These are phyloP conservation scores for Diutina scorzettiae DNA, from an alignment of 1,139 yeast genomes.

Conservation along the genomic window DNA sequence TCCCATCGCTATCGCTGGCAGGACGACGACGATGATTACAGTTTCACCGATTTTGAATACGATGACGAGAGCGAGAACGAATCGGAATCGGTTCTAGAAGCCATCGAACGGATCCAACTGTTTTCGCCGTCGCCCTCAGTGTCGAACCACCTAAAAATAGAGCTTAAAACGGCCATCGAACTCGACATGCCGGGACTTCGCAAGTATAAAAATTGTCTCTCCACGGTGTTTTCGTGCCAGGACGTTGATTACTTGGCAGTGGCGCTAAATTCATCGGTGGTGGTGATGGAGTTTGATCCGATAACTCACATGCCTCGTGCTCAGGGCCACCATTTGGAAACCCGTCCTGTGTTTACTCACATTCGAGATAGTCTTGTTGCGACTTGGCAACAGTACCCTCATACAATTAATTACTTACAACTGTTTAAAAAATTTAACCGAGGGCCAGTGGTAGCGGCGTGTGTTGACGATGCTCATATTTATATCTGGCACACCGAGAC, in stretches of 20 bases:
- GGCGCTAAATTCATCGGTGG: conserved; percentile 21
- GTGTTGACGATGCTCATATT: conserved; percentile 47
- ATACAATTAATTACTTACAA: conserved; percentile 39
- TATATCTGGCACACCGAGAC: conserved; percentile 27
- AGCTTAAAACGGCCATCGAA: no score
- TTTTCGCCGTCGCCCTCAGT: no score
- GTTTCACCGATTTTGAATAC: no score
- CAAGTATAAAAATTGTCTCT: conserved; percentile 9
- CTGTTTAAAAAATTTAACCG: conserved; percentile 16
- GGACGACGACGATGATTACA: background rate
- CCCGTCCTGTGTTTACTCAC: conserved; percentile 27
- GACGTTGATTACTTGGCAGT: conserved; percentile 15
- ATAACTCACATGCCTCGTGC: conserved; percentile 16
- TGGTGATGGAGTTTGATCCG: conserved; percentile 18
- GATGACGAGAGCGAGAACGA: no score
- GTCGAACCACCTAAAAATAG: no score
- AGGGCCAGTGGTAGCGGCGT: conserved; percentile 29
- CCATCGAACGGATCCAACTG: no score
- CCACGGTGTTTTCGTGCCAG: conserved; percentile 6
- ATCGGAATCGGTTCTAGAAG: no score
- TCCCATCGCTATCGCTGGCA: background rate
- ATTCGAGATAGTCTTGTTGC: conserved; percentile 26
- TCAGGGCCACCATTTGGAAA: conserved; percentile 21
- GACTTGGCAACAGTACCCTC: conserved; percentile 44
- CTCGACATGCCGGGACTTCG: conserved; percentile 7